phyloP scores from a whole-genome alignment of 495 filamentous ascomycete genomes.

The Oidiodendron maius region DNA sequence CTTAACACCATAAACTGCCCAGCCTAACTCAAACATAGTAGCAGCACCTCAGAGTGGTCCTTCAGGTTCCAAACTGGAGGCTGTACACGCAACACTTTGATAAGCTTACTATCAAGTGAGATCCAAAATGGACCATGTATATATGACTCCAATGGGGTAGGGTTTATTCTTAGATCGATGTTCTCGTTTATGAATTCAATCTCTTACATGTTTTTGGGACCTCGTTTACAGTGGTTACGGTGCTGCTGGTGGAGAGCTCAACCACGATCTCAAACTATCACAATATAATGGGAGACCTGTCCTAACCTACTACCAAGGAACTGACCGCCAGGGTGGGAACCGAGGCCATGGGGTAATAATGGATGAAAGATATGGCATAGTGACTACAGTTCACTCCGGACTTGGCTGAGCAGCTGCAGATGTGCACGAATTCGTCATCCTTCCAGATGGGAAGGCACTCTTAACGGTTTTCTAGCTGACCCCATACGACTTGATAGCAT shows the following conservation, averaged over 20 bases:
- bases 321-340: background rate
- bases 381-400: background rate
- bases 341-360: background rate
- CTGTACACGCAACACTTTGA: background rate
- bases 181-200: background rate
- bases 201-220: background rate
- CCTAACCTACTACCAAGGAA: background rate
- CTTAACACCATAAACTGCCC: background rate
- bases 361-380: background rate
- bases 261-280: background rate
- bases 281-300: background rate
- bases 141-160: background rate
- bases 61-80: background rate
- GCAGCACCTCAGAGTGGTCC: background rate
- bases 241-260: background rate
- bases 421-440: conserved; percentile 41
- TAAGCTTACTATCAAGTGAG: background rate
- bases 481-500: conserved; percentile 32
- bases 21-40: background rate
- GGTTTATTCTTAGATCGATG: background rate
- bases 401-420: conserved; percentile 5
- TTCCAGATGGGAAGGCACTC: conserved; percentile 41
- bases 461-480: conserved; percentile 42
- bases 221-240: background rate
- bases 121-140: background rate